These are phyloP conservation scores for Cryptococcus sp. DNA, from an alignment of 1,284 basidiomycete species.

Conservation along the genomic window DNA sequence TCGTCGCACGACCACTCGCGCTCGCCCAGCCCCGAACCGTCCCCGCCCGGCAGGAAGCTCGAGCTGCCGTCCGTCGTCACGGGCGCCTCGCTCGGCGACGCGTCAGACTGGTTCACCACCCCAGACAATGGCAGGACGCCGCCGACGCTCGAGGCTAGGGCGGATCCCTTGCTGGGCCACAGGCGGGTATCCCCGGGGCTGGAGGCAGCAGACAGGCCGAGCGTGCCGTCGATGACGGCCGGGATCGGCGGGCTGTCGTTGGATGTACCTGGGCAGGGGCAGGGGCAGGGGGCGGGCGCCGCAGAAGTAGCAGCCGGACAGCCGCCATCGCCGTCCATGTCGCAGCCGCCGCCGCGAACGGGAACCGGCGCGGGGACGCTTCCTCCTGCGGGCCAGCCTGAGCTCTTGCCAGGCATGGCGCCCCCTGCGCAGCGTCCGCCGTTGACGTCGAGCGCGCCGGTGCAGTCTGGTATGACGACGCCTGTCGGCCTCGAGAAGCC, in stretches of 20 bases:
- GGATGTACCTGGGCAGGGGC: constrained; percentile 14
- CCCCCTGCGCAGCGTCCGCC: constrained; percentile 24
- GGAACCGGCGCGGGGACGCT: too few relatives aligned
- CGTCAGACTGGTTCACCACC: constrained; percentile 29
- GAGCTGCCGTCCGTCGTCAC: constrained; percentile 23
- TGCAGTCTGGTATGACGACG: not conserved
- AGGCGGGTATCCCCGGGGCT: too few relatives aligned
- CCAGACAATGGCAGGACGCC: constrained; percentile 35
- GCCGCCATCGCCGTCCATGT: constrained; percentile 17
- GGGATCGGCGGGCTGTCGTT: too few relatives aligned
- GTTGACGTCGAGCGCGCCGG: constrained; percentile 1
- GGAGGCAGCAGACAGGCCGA: too few relatives aligned
- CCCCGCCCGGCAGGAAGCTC: constrained; percentile 26
- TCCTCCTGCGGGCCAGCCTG: constrained; percentile 8
- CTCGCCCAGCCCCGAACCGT: constrained; percentile 33
- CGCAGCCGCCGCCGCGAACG: constrained; percentile 11
- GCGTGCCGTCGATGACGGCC: too few relatives aligned
- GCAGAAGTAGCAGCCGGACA: not conserved
- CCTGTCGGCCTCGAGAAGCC: constrained; percentile 31
- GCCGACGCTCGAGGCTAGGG: constrained; percentile 42
- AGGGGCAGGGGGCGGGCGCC: too few relatives aligned
- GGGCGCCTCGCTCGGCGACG: constrained; percentile 7
- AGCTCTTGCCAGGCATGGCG: constrained; percentile 37
- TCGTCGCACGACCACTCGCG: constrained; percentile 47
- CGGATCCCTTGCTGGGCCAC: not conserved